Conservation (phyloP, 495 filamentous ascomycete genomes). For the Eremomyces bilateralis region DNA sequence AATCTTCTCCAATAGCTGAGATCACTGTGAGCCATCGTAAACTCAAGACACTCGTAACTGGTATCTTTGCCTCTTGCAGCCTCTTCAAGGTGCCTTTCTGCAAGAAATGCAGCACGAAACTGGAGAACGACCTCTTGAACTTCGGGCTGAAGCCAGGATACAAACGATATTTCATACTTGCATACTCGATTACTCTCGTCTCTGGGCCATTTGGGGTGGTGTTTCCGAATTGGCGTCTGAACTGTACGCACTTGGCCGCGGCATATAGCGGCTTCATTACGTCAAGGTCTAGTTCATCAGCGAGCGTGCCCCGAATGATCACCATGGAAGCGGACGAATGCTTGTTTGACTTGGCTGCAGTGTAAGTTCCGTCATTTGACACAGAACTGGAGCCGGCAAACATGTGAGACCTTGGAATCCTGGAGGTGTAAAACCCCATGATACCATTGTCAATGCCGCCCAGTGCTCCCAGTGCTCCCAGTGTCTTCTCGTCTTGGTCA, state of each 20-base stretch:
- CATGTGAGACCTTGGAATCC: constrained; percentile 10
- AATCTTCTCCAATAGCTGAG: constrained; percentile 9
- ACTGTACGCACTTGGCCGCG: constrained; percentile 4
- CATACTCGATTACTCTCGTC: constrained; percentile 8
- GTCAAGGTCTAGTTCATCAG: constrained; percentile 7
- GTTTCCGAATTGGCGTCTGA: constrained; percentile 6
- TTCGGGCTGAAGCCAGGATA: constrained; percentile 5
- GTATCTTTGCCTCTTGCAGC: constrained; percentile 5
- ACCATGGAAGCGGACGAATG: constrained; percentile 10
- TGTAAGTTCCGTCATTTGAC: constrained; percentile 8
- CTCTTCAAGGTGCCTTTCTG: constrained; percentile 4
- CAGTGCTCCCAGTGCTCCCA: constrained; percentile 9
- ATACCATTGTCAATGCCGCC: constrained; percentile 8
- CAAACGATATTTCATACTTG: constrained; percentile 5
- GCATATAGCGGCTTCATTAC: constrained; percentile 6
- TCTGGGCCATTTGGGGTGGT: constrained; percentile 2
- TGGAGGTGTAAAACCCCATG: constrained; percentile 9
- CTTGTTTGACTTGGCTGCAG: constrained; percentile 4
- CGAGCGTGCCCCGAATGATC: constrained; percentile 7
- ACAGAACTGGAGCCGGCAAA: constrained; percentile 9
- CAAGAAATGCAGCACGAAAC: constrained; percentile 2
- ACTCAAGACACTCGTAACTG: constrained; percentile 5
- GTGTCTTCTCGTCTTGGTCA: constrained; percentile 15
- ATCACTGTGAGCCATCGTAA: constrained; percentile 8
- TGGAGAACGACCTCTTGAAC: constrained; percentile 5